Conservation (phyloP, 2,329 filamentous ascomycete genomes). For the Fusarium sp. region DNA sequence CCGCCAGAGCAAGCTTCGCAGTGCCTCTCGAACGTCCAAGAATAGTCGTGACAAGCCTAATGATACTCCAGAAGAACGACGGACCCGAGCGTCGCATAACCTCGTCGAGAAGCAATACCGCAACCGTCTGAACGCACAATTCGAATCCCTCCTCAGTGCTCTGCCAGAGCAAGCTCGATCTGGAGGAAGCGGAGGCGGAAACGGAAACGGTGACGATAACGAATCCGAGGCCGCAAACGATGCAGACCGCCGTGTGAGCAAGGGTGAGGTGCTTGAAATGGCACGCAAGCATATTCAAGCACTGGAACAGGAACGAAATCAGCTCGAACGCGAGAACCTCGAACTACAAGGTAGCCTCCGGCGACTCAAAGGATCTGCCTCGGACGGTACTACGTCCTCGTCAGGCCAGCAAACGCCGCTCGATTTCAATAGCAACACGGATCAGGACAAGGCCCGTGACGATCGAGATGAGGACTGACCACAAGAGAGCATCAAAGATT, state of each 20-base stretch:
- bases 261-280: conserved; percentile 46
- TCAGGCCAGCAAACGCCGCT: conserved; percentile 28
- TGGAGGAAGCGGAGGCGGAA: conserved; percentile 1
- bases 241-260: conserved; percentile 41
- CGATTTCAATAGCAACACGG: conserved; percentile 25
- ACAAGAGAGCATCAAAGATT: neutral
- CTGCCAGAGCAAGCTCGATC: conserved; percentile 39
- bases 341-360: conserved; percentile 42
- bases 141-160: conserved; percentile 41
- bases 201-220: conserved; percentile 29
- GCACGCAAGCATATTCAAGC: conserved; percentile 43
- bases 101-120: conserved; percentile 46
- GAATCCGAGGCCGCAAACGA: conserved; percentile 40
- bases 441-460: conserved; percentile 21
- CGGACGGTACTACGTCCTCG: conserved; percentile 12
- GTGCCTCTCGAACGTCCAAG: conserved; percentile 45
- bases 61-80: conserved; percentile 44
- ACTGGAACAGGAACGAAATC: conserved; percentile 39
- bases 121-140: conserved; percentile 44
- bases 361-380: conserved; percentile 31
- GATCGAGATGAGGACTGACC: neutral
- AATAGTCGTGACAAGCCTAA: conserved; percentile 42
- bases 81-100: conserved; percentile 45
- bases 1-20: conserved; percentile 43
- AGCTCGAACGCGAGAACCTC: conserved; percentile 40